Percentiles rank a stretch among this genome's conserved stretches.
Evolutionary conservation across 2,329 filamentous ascomycete species (phyloP).

Genomic region (Chrysosporium queenslandicum): DNA sequence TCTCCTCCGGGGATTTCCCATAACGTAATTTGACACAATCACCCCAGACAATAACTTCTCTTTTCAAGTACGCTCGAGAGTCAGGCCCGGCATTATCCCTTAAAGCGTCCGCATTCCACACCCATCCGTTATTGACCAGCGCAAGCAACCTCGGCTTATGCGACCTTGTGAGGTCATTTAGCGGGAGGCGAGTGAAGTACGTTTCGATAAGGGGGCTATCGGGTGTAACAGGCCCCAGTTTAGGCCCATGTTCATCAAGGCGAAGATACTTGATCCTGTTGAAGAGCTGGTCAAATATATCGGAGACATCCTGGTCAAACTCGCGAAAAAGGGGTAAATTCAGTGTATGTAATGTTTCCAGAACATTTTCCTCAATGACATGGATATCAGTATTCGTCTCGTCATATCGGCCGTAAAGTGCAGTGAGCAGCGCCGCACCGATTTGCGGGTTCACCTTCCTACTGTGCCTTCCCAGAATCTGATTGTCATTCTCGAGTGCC

Average conservation of each 20-base stretch:
- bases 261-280: constrained; percentile 93
- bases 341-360: constrained; percentile 63
- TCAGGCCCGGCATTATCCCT: constrained; percentile 84
- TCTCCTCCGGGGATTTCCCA: constrained; percentile 68
- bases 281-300: constrained; percentile 81
- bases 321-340: constrained; percentile 87
- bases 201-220: constrained; percentile 77
- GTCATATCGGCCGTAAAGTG: constrained; percentile 58
- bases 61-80: constrained; percentile 84
- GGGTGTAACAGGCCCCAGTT: constrained; percentile 65
- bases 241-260: constrained; percentile 84
- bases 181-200: constrained; percentile 84
- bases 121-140: constrained; percentile 94
- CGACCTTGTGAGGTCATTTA: constrained; percentile 66
- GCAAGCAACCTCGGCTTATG: constrained; percentile 68
- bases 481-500: constrained; percentile 60
- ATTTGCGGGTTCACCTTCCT: constrained; percentile 59
- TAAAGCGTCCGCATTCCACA: constrained; percentile 93
- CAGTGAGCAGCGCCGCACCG: constrained; percentile 58
- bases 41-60: constrained; percentile 96
- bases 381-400: constrained; percentile 37
- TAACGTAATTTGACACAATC: constrained; percentile 97
- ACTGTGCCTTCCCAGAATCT: constrained; percentile 69
- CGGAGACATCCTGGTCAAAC: constrained; percentile 72
- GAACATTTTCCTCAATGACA: constrained; percentile 45